Evolutionary conservation across 768 basidiomycete genomes (phyloP).

Genomic region (Galerina sulciceps): DNA sequence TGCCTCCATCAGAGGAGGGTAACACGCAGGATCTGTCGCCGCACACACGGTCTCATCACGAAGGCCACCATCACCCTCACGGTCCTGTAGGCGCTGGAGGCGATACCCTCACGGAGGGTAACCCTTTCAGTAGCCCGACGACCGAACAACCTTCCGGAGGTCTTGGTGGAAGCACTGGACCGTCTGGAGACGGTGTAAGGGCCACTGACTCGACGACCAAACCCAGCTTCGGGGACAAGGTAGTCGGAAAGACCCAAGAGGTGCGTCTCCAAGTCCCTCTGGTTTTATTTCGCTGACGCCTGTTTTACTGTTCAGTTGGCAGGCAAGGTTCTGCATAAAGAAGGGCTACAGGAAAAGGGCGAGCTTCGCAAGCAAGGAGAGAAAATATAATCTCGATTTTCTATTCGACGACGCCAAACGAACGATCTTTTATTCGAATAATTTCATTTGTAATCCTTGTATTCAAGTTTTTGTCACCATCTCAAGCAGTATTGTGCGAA

Average conservation of each 20-base stretch:
- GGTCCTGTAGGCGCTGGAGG: background rate
- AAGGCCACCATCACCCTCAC: background rate
- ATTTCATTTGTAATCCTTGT: too few relatives aligned
- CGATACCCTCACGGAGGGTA: background rate
- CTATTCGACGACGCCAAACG: background rate
- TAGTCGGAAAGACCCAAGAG: conserved; percentile 63
- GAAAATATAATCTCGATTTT: background rate
- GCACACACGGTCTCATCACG: background rate
- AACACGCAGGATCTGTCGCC: conserved; percentile 15
- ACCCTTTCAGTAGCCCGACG: background rate
- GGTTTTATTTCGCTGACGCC: background rate
- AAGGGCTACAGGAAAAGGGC: conserved; percentile 59
- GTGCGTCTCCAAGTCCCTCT: conserved; percentile 26
- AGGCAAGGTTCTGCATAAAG: conserved; percentile 52
- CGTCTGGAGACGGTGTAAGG: background rate
- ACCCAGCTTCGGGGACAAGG: conserved; percentile 46
- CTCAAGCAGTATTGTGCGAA: too few relatives aligned
- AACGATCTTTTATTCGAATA: too few relatives aligned
- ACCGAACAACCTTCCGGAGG: background rate
- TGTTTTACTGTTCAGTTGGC: conserved; percentile 37
- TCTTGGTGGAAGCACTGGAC: background rate
- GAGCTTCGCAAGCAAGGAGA: conserved; percentile 43
- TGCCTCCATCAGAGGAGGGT: conserved; percentile 18
- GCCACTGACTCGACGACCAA: conserved; percentile 33
- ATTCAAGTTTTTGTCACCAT: too few relatives aligned